Evolutionary conservation across 2,329 filamentous ascomycete species (phyloP), one percentile per base, ranked within the genome.

Genomic region (Trichophyton verrucosum): DNA sequence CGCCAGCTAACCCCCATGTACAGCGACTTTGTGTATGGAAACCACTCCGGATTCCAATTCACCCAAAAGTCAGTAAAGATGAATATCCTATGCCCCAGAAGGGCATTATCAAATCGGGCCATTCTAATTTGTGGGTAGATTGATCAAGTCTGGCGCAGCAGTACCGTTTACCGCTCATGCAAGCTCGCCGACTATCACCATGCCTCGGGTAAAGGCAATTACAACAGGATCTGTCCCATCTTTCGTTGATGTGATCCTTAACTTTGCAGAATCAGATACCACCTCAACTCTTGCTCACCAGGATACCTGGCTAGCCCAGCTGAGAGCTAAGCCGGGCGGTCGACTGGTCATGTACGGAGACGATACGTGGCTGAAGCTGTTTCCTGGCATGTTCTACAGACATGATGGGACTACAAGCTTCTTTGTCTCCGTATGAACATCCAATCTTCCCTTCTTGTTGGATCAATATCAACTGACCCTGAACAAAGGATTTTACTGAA

Each of bases 181-280:
- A 17, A 88, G 89, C n/a, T 91, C 95, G 58, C 94, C 94, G 1
- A 99, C 94, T 6, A 92, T 99, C 64, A 99, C 94, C 17, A 97
- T 99, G 94, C 94, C 94, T 47, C 86, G 92, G 64, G 86, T 99
- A 68, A 99, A 99, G 76, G 91, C 94, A 57, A 91, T 99, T 65
- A 99, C 94, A 0, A 97, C 94, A 1, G 94, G 94, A 63, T 96
- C 92, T 1, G 94, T 96, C n/a, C 94, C 94, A 2, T 97, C 92
- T 1, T 99, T 99, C 73, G 83, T 97, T 63, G 94, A 99, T 73
- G 87, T 96, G 15, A 95, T 99, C 64, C 81, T 99, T 62, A 99
- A 97, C 71, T 89, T 99, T 71, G 89, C 95, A 65, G 94, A 99
- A 74, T 91, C 86, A 17, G 94, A 99, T 71, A 92, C 89, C 2